These are phyloP conservation scores for Ulmus americana DNA, from an alignment of 331 rosid species.

Conservation along the genomic window DNA sequence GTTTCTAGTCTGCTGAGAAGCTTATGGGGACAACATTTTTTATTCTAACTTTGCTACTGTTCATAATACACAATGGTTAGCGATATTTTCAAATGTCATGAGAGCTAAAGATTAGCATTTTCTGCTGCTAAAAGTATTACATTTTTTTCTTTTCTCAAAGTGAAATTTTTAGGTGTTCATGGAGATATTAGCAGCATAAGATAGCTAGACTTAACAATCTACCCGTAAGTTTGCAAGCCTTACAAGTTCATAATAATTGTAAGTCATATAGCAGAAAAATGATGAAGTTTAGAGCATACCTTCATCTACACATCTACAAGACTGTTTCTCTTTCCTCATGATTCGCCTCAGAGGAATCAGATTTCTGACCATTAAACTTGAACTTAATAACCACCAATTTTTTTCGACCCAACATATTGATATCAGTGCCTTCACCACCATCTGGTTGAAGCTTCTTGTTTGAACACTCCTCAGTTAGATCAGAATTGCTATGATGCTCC, in stretches of 20 bases:
- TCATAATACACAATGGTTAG: background rate
- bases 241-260: background rate
- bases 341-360: slow-evolving; percentile 11
- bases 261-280: background rate
- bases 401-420: slow-evolving; percentile 14
- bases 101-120: background rate
- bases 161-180: background rate
- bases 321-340: background rate
- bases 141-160: background rate
- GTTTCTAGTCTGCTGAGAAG: no score
- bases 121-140: background rate
- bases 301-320: background rate
- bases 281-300: slow-evolving; percentile 14
- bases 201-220: background rate
- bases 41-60: background rate
- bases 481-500: slow-evolving; percentile 27
- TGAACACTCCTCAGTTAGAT: slow-evolving; percentile 24
- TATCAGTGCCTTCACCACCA: slow-evolving; percentile 22
- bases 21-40: background rate
- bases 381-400: slow-evolving; percentile 31
- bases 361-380: slow-evolving; percentile 22
- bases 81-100: background rate
- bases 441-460: slow-evolving; percentile 22
- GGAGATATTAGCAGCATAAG: background rate
- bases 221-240: background rate